Evolutionary conservation across 306 rosid species (phyloP).

Genomic region (Dalbergia cultrata): DNA sequence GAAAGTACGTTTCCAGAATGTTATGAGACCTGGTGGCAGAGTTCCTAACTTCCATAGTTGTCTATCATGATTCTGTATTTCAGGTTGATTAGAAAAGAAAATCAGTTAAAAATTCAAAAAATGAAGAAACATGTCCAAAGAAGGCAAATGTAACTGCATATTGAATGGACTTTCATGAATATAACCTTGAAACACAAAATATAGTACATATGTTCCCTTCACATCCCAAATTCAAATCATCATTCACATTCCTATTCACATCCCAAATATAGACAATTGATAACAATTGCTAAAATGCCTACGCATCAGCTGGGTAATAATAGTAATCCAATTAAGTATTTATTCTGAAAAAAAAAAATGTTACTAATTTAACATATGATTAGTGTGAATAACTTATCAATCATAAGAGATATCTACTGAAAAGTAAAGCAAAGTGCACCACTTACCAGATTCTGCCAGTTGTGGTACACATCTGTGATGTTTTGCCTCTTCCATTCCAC

Average conservation of each 20-base stretch:
- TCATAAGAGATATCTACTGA: constrained; percentile 13
- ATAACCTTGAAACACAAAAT: background rate
- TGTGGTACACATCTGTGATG: constrained; percentile 89
- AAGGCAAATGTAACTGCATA: background rate
- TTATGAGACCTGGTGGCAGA: constrained; percentile 95
- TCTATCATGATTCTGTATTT: constrained; percentile 83
- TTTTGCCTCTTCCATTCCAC: constrained; percentile 94
- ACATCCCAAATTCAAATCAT: background rate
- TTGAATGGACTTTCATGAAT: background rate
- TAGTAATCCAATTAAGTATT: background rate
- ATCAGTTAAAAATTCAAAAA: constrained; percentile 37
- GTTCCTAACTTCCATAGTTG: constrained; percentile 96
- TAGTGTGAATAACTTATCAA: background rate
- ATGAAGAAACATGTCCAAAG: constrained; percentile 10
- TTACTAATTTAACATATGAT: background rate
- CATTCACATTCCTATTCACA: background rate
- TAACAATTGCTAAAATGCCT: constrained; percentile 1
- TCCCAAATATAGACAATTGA: too few species aligned
- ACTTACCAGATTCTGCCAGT: constrained; percentile 96
- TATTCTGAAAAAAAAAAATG: background rate
- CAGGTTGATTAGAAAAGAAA: constrained; percentile 25
- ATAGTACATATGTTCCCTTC: background rate
- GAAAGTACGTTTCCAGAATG: constrained; percentile 89
- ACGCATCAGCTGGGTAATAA: background rate
- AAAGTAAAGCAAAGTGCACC: constrained; percentile 10